Conservation (phyloP, 2,329 filamentous ascomycete species). For the Cytospora paraplurivora region DNA sequence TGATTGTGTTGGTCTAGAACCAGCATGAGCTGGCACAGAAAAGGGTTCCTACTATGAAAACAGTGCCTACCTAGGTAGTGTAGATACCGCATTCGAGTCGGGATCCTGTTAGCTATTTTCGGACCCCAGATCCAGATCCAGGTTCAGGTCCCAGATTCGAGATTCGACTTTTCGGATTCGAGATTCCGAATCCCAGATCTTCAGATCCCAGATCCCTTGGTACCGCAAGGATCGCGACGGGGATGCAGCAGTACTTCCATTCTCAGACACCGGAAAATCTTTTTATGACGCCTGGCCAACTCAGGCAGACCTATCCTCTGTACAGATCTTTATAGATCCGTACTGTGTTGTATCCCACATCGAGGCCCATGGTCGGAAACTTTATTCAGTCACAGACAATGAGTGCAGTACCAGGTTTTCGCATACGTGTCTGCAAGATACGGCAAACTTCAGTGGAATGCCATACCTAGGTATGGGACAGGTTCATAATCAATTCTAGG, state of each 20-base stretch:
- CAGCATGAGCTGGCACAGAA: background rate
- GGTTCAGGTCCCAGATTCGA: background rate
- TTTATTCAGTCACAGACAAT: background rate
- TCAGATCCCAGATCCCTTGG: too few relatives aligned
- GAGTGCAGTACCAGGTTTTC: too few relatives aligned
- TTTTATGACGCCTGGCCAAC: background rate
- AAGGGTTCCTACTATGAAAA: too few relatives aligned
- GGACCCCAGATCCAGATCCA: background rate
- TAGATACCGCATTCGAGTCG: constrained; percentile 5
- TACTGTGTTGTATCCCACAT: too few relatives aligned
- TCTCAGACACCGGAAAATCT: background rate
- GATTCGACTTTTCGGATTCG: background rate
- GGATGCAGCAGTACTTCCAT: background rate
- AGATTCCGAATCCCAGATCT: background rate
- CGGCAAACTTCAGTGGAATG: background rate
- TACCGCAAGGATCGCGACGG: background rate
- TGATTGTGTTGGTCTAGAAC: background rate
- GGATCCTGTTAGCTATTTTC: constrained; percentile 8
- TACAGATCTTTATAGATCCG: too few relatives aligned
- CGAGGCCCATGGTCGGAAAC: background rate
- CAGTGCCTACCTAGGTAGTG: too few relatives aligned
- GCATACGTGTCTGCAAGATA: too few relatives aligned
- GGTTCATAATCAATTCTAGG: too few relatives aligned
- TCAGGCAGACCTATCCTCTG: background rate
- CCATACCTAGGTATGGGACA: background rate